Conservation (phyloP, 2,329 filamentous ascomycete species). For the Verticillium isaacii region DNA sequence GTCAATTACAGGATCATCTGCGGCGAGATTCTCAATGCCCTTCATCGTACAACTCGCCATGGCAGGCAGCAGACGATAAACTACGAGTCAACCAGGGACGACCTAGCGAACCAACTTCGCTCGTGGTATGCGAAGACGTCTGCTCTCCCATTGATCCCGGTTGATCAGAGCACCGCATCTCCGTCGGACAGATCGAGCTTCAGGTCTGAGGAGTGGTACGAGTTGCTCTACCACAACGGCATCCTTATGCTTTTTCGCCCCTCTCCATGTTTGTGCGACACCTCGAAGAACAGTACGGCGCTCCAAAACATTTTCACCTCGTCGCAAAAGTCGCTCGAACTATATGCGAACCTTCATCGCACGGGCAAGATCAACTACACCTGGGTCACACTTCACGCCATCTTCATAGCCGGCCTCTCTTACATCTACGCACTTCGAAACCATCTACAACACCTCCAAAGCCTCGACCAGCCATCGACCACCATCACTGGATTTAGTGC, state of each 20-base stretch:
- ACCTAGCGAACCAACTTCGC: conserved; percentile 23
- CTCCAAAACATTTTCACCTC: conserved; percentile 33
- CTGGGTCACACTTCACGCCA: conserved; percentile 43
- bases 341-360: conserved; percentile 38
- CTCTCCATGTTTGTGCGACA: conserved; percentile 25
- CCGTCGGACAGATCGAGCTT: conserved; percentile 30
- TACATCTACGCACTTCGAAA: conserved; percentile 37
- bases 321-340: conserved; percentile 30
- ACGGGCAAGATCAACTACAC: conserved; percentile 41
- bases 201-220: conserved; percentile 34
- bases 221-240: conserved; percentile 35
- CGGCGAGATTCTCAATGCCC: conserved; percentile 27
- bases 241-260: conserved; percentile 37
- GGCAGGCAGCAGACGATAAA: conserved; percentile 9
- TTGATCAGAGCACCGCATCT: conserved; percentile 12
- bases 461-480: not conserved
- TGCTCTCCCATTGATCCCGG: conserved; percentile 19
- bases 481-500: conserved; percentile 5
- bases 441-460: conserved; percentile 28
- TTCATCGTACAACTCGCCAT: conserved; percentile 24
- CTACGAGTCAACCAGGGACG: conserved; percentile 14
- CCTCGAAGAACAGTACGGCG: conserved; percentile 16
- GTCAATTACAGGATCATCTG: conserved; percentile 34
- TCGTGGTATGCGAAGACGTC: conserved; percentile 23
- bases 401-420: conserved; percentile 40